Percentiles rank a stretch among this genome's conserved stretches.
These are phyloP conservation scores for Carex myosuroides DNA, from an alignment of 176 grass and related monocot species.

Conservation along the genomic window DNA sequence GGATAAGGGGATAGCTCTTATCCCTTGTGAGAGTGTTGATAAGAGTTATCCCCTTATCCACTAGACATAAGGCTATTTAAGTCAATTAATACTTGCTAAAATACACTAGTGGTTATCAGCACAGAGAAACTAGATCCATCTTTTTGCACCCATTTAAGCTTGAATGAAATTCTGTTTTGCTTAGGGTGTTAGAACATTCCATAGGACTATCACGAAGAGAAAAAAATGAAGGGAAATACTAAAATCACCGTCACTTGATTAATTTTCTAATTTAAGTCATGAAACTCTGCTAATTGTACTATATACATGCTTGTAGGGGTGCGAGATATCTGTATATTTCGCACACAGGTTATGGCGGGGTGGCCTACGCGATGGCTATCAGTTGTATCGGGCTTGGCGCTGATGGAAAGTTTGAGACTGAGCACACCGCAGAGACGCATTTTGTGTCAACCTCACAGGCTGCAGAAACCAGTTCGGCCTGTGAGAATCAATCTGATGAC, in stretches of 20 bases:
- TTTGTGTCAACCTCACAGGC: slow-evolving; percentile 65
- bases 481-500: not conserved
- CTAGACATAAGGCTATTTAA: too few species aligned
- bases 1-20: too few species aligned
- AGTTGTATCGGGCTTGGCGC: slow-evolving; percentile 71
- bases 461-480: not conserved
- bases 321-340: slow-evolving; percentile 90
- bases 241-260: not conserved
- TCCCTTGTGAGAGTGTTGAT: too few species aligned
- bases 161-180: not conserved
- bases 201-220: not conserved
- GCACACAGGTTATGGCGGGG: slow-evolving; percentile 82
- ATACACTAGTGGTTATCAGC: not conserved
- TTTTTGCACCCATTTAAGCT: not conserved
- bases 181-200: not conserved
- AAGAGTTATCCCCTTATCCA: too few species aligned
- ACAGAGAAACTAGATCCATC: not conserved
- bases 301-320: slow-evolving; percentile 51
- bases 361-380: slow-evolving; percentile 96
- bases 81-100: too few species aligned
- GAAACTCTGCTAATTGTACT: not conserved
- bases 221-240: not conserved
- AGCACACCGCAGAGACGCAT: slow-evolving; percentile 80
- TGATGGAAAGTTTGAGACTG: slow-evolving; percentile 70
- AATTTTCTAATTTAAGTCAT: slow-evolving; percentile 9